These are phyloP conservation scores for Euptelea pleiosperma DNA, from an alignment of 164 flowering plant genomes.

Conservation along the genomic window DNA sequence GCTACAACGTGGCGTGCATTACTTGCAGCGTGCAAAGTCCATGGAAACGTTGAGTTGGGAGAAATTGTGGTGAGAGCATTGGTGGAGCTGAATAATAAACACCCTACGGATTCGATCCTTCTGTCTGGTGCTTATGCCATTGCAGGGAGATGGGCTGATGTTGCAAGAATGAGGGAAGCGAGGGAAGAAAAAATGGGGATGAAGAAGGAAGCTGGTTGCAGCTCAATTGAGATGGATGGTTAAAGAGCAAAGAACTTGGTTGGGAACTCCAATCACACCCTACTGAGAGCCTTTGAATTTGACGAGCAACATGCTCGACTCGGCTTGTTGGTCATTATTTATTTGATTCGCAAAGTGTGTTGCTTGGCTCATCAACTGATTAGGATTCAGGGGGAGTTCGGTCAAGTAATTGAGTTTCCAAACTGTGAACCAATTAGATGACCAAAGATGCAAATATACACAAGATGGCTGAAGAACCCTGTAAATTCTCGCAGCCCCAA, in stretches of 20 bases:
- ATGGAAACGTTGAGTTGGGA: constrained; percentile 40
- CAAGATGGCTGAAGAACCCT: too few species aligned
- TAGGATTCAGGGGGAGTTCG: too few species aligned
- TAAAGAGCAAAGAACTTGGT: background rate
- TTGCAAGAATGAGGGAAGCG: constrained; percentile 7
- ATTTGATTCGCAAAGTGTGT: too few species aligned
- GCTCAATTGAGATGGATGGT: constrained; percentile 26
- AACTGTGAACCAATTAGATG: too few species aligned
- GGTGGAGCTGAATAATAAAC: constrained; percentile 23
- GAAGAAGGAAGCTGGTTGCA: constrained; percentile 40
- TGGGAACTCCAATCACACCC: background rate
- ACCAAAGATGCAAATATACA: too few species aligned
- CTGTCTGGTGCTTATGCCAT: constrained; percentile 37
- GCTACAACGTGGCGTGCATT: constrained; percentile 45
- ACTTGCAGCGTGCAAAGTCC: constrained; percentile 43
- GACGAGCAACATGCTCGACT: too few species aligned
- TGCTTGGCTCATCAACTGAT: too few species aligned
- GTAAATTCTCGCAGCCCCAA: too few species aligned
- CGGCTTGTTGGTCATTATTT: too few species aligned
- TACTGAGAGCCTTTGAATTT: too few species aligned
- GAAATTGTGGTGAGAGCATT: constrained; percentile 26
- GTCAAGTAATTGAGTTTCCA: too few species aligned
- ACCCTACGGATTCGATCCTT: constrained; percentile 43
- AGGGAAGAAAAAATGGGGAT: constrained; percentile 9
- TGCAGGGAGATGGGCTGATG: constrained; percentile 30